Conservation (phyloP, 1,139 yeast genomes). For the Nakaseomyces nivariensis region DNA sequence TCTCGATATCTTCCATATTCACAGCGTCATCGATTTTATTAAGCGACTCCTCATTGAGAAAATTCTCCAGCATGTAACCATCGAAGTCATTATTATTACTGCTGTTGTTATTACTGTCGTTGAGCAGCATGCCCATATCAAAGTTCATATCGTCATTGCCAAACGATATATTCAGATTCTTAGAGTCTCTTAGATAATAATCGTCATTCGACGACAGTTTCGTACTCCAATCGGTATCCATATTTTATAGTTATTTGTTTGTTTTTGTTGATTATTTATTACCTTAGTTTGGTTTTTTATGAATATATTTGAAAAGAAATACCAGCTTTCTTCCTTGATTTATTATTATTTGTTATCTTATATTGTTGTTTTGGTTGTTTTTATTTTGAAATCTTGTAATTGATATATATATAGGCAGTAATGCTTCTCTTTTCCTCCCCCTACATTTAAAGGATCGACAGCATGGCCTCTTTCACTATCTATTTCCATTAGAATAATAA, state of each 20-base stretch:
- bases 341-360: too few relatives aligned
- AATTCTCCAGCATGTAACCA: not conserved
- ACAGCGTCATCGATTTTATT: not conserved
- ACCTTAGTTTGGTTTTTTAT: not conserved
- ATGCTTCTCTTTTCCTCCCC: too few relatives aligned
- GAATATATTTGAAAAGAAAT: not conserved
- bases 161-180: not conserved
- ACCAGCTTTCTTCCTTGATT: not conserved
- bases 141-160: conserved; percentile 6
- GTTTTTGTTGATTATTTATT: not conserved
- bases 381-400: too few relatives aligned
- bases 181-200: not conserved
- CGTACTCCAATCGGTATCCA: conserved; percentile 7
- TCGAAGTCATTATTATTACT: conserved; percentile 2
- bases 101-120: not conserved
- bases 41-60: not conserved
- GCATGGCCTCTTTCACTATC: too few relatives aligned
- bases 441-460: too few relatives aligned
- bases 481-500: too few relatives aligned
- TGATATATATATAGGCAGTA: too few relatives aligned
- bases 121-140: conserved; percentile 3
- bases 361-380: too few relatives aligned
- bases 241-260: not conserved
- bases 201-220: not conserved
- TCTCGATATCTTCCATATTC: not conserved